Base-by-base conservation (phyloP, 2,329 filamentous ascomycete genomes). In the Dichotomopilus funicola region DNA sequence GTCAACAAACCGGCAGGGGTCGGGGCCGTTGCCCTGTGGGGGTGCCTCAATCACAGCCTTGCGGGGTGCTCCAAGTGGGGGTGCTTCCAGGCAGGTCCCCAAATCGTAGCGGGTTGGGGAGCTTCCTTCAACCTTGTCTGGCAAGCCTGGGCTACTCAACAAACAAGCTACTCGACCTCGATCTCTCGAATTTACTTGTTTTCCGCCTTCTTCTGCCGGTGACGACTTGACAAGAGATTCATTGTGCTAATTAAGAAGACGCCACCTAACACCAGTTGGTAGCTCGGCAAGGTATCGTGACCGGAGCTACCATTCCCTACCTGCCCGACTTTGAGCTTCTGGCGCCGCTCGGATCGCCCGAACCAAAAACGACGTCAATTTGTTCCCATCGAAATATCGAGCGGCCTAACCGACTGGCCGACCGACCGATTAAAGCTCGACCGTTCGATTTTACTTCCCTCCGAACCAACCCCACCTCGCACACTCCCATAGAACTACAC, bases 31-130 rank as follows among this genome's bases (percentile, higher is more conserved):
- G 40, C 12, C 6, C 12, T 12, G 12, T n/a, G 9, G 40, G n/a
- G 40, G 10, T 13, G 40, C 40, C 19, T 27, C 19, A 27, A 27
- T 5, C 19, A 10, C 42, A 44, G 42, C 42, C 42, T 44, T 44
- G 31, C 4, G 19, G 41, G n/a, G 13, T 43, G n/a, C 41, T 43
- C 11, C 31, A 13, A 19, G 57, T 56, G 54, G 57, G 54, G 54
- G 49, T 40, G 19, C 19, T 51, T 49, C 54, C 50, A 56, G 54
- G 57, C 54, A 27, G 19, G 19, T 49, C 46, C 52, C 54, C 50
- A 56, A 56, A 59, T 54, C 53, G 57, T 27, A 27, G 19, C 57
- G 57, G 57, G 57, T 53, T 53, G 56, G 49, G n/a, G 34, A 51
- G 47, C 43, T 55, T 47, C 51, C 19, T 27, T 27, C 19, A n/a